These are phyloP conservation scores for Friedmanniomyces endolithicus DNA, from an alignment of 495 filamentous ascomycete species.

Conservation along the genomic window DNA sequence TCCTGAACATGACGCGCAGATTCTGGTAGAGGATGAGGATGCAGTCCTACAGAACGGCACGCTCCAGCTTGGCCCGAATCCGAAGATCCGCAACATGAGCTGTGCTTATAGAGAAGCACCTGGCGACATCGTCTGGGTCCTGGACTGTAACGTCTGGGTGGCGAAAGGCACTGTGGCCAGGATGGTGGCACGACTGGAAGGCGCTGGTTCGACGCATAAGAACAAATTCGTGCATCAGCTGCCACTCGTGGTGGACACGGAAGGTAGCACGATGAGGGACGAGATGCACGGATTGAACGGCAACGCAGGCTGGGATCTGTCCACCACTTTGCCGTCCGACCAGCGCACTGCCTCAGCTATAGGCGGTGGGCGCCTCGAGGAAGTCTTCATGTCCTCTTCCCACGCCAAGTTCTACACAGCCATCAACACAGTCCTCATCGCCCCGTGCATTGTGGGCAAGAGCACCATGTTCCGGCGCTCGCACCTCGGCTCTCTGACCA, in stretches of 20 bases:
- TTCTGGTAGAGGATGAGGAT: conserved; percentile 84
- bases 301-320: not conserved
- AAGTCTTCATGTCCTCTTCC: conserved; percentile 82
- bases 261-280: conserved; percentile 2
- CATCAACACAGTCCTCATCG: conserved; percentile 84
- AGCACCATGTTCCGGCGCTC: conserved; percentile 96
- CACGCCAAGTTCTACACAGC: conserved; percentile 98
- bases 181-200: conserved; percentile 78
- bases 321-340: not conserved
- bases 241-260: conserved; percentile 63
- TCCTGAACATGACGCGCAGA: conserved; percentile 49
- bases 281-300: conserved; percentile 6
- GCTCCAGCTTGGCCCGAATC: conserved; percentile 67
- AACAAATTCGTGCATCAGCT: conserved; percentile 96
- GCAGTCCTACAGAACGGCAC: conserved; percentile 46
- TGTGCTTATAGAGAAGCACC: conserved; percentile 88
- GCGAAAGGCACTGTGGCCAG: conserved; percentile 61
- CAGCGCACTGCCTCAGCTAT: conserved; percentile 23
- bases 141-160: conserved; percentile 96
- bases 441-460: conserved; percentile 92
- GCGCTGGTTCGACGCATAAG: conserved; percentile 43
- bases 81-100: conserved; percentile 96
- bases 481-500: conserved; percentile 72
- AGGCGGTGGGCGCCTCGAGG: conserved; percentile 78
- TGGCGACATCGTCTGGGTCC: conserved; percentile 84